These are phyloP conservation scores for Suillus bovinus DNA, from an alignment of 768 basidiomycete species.

Conservation along the genomic window DNA sequence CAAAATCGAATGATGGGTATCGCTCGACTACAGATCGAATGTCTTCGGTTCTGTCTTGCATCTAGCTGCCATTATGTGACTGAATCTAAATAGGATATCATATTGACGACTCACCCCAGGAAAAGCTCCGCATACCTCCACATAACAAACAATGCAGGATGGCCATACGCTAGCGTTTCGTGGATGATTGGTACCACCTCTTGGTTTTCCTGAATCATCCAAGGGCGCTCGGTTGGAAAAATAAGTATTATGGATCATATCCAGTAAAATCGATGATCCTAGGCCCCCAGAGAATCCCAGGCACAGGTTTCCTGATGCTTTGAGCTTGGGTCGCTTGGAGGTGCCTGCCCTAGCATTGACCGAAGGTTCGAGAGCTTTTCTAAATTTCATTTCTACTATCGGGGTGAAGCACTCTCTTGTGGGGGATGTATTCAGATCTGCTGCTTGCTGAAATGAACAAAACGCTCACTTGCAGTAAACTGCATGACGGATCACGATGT, in stretches of 20 bases:
- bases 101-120: conserved; percentile 48
- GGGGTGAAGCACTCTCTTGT: conserved; percentile 66
- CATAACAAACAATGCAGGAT: conserved; percentile 63
- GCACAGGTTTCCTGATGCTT: conserved; percentile 67
- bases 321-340: conserved; percentile 57
- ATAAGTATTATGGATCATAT: conserved; percentile 64
- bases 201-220: conserved; percentile 31
- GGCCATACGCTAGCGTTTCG: conserved; percentile 63
- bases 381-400: conserved; percentile 62
- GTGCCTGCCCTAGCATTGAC: conserved; percentile 59
- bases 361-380: conserved; percentile 60
- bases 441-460: neutral
- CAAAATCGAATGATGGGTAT: conserved; percentile 56
- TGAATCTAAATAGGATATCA: neutral
- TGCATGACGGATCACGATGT: conserved; percentile 73
- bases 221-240: conserved; percentile 36
- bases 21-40: conserved; percentile 44
- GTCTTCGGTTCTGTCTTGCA: conserved; percentile 54
- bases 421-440: neutral
- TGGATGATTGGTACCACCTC: conserved; percentile 68
- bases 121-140: conserved; percentile 65
- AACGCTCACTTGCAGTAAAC: conserved; percentile 76
- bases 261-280: conserved; percentile 70
- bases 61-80: conserved; percentile 37
- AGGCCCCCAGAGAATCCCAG: conserved; percentile 80